A percentile compares a stretch with the other conserved stretches of the same genome.
Conservation (phyloP, 1,284 basidiomycete genomes). For the Austropuccinia psidii region DNA sequence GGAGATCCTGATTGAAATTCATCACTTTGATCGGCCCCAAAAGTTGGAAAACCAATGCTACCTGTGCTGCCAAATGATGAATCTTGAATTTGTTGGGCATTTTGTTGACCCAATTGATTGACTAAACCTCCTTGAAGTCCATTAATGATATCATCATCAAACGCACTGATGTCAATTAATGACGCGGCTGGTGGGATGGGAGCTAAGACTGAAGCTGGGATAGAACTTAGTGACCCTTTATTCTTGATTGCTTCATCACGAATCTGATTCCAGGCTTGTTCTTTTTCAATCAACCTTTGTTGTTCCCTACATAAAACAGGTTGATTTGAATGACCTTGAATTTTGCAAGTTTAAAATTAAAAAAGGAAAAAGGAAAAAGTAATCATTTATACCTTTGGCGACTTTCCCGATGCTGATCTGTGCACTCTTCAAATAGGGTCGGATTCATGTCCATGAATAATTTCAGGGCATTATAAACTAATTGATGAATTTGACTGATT, state of each 20-base stretch:
- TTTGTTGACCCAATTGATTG: not conserved
- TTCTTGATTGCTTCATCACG: conserved; percentile 41
- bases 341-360: conserved; percentile 61
- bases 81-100: conserved; percentile 37
- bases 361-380: conserved; percentile 55
- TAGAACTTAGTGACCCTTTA: conserved; percentile 16
- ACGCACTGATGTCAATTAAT: conserved; percentile 34
- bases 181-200: conserved; percentile 27
- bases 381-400: conserved; percentile 62
- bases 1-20: not conserved
- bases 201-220: conserved; percentile 25
- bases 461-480: conserved; percentile 98
- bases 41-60: conserved; percentile 25
- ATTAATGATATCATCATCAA: conserved; percentile 38
- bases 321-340: not conserved
- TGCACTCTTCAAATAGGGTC: conserved; percentile 84
- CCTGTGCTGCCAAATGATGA: conserved; percentile 39
- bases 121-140: conserved; percentile 9
- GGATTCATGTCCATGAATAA: conserved; percentile 99
- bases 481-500: conserved; percentile 97
- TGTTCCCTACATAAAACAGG: conserved; percentile 38
- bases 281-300: conserved; percentile 39
- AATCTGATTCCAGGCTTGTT: conserved; percentile 41
- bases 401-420: conserved; percentile 86
- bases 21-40: not conserved